A percentile compares a stretch with the other conserved stretches of the same genome.
Conservation (phyloP, 352 stramenopile species). For the Pythium pectinolyticum region DNA sequence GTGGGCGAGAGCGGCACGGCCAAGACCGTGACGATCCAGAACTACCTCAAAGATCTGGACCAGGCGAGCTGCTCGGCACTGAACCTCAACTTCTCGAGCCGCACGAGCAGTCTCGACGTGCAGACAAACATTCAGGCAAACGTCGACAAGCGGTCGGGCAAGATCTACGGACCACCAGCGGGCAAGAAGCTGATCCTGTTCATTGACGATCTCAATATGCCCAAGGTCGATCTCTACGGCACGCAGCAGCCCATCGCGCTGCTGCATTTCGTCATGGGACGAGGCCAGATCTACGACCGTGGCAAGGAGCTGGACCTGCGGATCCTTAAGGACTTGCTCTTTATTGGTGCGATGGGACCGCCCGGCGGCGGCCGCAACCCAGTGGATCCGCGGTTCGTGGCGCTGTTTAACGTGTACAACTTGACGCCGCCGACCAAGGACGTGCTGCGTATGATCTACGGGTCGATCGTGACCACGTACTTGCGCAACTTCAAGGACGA, state of each 20-base stretch:
- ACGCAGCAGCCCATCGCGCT: conserved; percentile 95
- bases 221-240: conserved; percentile 94
- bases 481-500: conserved; percentile 87
- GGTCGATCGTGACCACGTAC: conserved; percentile 90
- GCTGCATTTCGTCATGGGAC: conserved; percentile 92
- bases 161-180: conserved; percentile 92
- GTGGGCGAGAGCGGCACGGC: conserved; percentile 94
- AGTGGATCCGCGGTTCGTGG: conserved; percentile 93
- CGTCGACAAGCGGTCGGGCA: conserved; percentile 94
- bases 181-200: conserved; percentile 95
- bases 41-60: conserved; percentile 88
- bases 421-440: conserved; percentile 89
- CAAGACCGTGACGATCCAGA: conserved; percentile 96
- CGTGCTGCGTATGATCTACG: conserved; percentile 93
- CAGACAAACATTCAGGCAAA: conserved; percentile 95
- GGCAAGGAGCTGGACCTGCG: conserved; percentile 94
- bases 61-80: conserved; percentile 66
- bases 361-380: conserved; percentile 93
- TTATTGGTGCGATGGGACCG: conserved; percentile 94
- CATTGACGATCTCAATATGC: conserved; percentile 97
- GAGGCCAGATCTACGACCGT: conserved; percentile 92
- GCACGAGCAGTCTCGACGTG: conserved; percentile 92
- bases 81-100: conserved; percentile 93
- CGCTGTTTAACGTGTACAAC: conserved; percentile 97
- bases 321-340: conserved; percentile 92